Conservation (phyloP, 164 flowering plant species). For the Umbilicus rupestris region DNA sequence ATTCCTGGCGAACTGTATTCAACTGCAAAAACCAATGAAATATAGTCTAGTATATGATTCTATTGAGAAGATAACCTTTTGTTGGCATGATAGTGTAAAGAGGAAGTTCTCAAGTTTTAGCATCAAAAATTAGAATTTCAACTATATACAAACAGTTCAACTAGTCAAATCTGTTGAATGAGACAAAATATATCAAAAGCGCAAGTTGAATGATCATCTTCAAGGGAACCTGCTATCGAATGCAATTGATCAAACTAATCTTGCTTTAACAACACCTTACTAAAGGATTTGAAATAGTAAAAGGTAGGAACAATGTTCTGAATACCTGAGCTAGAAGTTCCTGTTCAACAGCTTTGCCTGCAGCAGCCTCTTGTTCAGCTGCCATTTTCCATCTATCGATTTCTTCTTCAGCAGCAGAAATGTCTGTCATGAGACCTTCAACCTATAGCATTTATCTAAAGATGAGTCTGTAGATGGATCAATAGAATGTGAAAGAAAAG, state of each 20-base stretch:
- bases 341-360: slow-evolving; percentile 82
- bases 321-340: slow-evolving; percentile 65
- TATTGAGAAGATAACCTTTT: not conserved
- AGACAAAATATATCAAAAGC: not conserved
- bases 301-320: not conserved
- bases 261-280: not conserved
- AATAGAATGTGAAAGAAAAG: not conserved
- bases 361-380: slow-evolving; percentile 96
- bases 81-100: too few species aligned
- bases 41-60: not conserved
- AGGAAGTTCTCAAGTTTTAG: not conserved
- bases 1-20: slow-evolving; percentile 49
- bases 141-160: not conserved
- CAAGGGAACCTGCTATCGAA: not conserved
- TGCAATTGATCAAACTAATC: not conserved
- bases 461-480: not conserved
- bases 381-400: slow-evolving; percentile 91
- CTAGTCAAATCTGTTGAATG: not conserved
- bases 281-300: not conserved
- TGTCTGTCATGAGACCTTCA: slow-evolving; percentile 95
- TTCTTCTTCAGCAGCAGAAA: slow-evolving; percentile 93
- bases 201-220: not conserved
- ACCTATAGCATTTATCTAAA: slow-evolving; percentile 30
- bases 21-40: slow-evolving; percentile 39
- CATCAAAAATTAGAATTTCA: not conserved